Base-by-base conservation (phyloP, 2,329 filamentous ascomycete genomes). In the Xylaria hypoxylon region DNA sequence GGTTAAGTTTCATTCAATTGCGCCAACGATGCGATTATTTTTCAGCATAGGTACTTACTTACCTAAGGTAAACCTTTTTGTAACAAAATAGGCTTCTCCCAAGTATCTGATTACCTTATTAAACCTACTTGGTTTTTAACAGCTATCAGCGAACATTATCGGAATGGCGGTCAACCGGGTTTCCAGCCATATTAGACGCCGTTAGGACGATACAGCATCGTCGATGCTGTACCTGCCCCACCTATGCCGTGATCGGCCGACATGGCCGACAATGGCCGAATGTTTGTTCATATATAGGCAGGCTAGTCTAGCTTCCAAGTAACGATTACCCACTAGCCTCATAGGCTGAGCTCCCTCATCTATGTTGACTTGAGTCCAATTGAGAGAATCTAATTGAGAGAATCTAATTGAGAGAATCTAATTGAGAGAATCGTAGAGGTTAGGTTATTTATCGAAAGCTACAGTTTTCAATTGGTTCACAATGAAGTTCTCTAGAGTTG, bases 401-500 rank as follows among this genome's bases (percentile, higher is more conserved):
- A n/a, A n/a, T n/a, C n/a, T n/a, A n/a, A n/a, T n/a, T n/a, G n/a
- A n/a, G n/a, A n/a, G n/a, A 26, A n/a, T 42, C 31, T 28, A 45
- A 7, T 28, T 15, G 56, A 42, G 44, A 55, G 17, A 58, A 24
- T n/a, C 19, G 44, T n/a, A 33, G 51, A 45, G 48, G 26, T 17
- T 35, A 51, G 45, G 11, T 35, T 40, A n/a, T 24, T 13, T 24
- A 58, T 28, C 19, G 31, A 45, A 22, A 22, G 19, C 22, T 35
- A 24, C 1, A 48, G 22, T 33, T 22, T 15, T 11, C 61, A 65
- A 70, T 68, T 67, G 60, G 55, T n/a, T 52, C 52, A 71, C 52
- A 15, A 76, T 76, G 75, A 75, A 65, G 66, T 44, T 71, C 26
- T 62, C 71, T 15, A 68, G 67, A 60, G 64, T 68, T 38, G 44